Base-by-base conservation (phyloP, 371 early-diverging fungal genomes). In the Apophysomyces variabilis region DNA sequence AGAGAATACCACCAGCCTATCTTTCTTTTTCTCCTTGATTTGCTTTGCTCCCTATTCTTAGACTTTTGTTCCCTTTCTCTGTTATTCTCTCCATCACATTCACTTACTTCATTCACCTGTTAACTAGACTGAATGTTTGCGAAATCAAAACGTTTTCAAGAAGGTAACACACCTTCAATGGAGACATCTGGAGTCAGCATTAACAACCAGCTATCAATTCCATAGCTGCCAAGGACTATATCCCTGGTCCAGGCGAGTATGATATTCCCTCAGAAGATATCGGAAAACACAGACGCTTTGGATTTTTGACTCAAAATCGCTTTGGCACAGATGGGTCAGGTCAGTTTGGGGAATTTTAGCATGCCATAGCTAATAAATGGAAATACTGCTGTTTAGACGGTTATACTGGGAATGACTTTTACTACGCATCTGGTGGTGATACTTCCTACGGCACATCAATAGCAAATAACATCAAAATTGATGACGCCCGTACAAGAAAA, bases 221-320 rank as follows among this genome's bases (percentile, higher is more conserved):
- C 38, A 18, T 57, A 78, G 79, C 38, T 32, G 64, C 50, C 32
- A 79, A 79, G 58, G 79, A 79, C 7, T 74, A 76, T 62, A 65
- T 76, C 54, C 79, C 79, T 54, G 79, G 79, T 21, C 79, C 79
- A 46, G 79, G 79, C 16, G 79, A 79, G 68, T 79, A 79, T 66
- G 70, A 79, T 56, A 65, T 76, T 3, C 43, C 57, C 36, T 56
- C 57, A 14, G 72, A 65, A 8, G 79, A 76, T 43, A 26, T 62
- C 9, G 59, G 67, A 32, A 58, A 44, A 38, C 69, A 74, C 50
- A 76, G 73, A 46, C 61, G 75, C 41, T 73, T 69, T 45, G 77
- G 77, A 0, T 79, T 76, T 47, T 21, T 78, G 9, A 69, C 62
- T 43, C 74, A 74, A 26, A 69, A 39, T 45, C 68, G 79, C 41